Evolutionary conservation across 441 rosid species (phyloP).

Genomic region (Cnidoscolus chayamansa): DNA sequence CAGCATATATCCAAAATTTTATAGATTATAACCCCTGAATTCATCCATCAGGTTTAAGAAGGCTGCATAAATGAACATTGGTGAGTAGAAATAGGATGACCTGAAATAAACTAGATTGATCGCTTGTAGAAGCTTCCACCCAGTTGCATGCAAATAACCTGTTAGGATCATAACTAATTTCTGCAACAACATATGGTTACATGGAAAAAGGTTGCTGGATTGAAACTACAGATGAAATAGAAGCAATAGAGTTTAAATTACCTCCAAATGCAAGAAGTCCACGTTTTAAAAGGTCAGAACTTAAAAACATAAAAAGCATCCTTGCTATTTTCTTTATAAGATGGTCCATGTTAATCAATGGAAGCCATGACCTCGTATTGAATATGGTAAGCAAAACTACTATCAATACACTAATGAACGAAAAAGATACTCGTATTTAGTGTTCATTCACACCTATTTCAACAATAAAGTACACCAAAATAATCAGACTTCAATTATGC

Average conservation of each 20-base stretch:
- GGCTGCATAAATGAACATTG: neutral
- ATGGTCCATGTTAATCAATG: neutral
- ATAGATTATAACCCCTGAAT: neutral
- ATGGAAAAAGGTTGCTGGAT: neutral
- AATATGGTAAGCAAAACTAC: neutral
- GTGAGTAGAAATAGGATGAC: neutral
- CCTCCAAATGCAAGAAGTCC: slow-evolving; percentile 9
- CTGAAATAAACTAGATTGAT: neutral
- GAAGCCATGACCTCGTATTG: neutral
- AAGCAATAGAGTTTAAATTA: slow-evolving; percentile 5
- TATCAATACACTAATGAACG: neutral
- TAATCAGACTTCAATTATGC: neutral
- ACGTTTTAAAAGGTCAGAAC: neutral
- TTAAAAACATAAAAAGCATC: neutral
- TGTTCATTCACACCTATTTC: neutral
- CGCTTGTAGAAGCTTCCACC: neutral
- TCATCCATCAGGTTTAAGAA: neutral
- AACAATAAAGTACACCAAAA: neutral
- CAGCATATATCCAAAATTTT: neutral
- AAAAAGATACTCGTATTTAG: neutral
- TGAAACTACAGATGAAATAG: neutral
- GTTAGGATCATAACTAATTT: neutral
- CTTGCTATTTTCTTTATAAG: neutral
- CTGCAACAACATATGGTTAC: neutral
- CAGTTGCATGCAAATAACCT: neutral